Percentiles rank a stretch among this genome's conserved stretches.
These are phyloP conservation scores for Panicum hallii DNA, from an alignment of 202 grass and related monocot genomes.

Conservation along the genomic window DNA sequence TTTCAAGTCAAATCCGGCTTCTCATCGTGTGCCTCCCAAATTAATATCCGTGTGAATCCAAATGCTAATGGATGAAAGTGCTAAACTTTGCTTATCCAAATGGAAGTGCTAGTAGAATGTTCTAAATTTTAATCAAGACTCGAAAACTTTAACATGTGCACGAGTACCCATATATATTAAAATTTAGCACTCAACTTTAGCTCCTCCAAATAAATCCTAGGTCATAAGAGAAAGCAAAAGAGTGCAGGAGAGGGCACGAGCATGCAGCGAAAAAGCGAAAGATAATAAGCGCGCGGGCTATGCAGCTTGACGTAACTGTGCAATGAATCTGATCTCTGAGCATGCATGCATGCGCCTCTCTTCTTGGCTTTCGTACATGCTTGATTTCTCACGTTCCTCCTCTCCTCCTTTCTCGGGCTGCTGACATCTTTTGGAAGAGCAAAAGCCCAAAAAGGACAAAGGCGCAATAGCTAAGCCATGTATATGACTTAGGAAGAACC, in stretches of 20 bases:
- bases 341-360: background rate
- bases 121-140: too few relatives aligned
- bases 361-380: background rate
- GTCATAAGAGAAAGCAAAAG: background rate
- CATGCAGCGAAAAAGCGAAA: slow-evolving; percentile 31
- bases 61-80: too few relatives aligned
- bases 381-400: background rate
- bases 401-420: background rate
- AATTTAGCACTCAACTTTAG: too few relatives aligned
- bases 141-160: too few relatives aligned
- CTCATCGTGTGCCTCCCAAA: background rate
- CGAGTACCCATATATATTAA: too few relatives aligned
- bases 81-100: too few relatives aligned
- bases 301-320: background rate
- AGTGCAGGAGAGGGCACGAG: background rate
- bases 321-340: slow-evolving; percentile 28
- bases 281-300: background rate
- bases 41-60: background rate
- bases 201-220: too few relatives aligned
- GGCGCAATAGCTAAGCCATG: background rate
- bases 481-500: background rate
- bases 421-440: background rate
- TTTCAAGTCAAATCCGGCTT: slow-evolving; percentile 7
- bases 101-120: too few relatives aligned
- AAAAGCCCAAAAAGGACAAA: background rate